Evolutionary conservation across 139 green algal genomes (phyloP), one percentile per base, ranked within the genome.

Genomic region (Microglena sp.): DNA sequence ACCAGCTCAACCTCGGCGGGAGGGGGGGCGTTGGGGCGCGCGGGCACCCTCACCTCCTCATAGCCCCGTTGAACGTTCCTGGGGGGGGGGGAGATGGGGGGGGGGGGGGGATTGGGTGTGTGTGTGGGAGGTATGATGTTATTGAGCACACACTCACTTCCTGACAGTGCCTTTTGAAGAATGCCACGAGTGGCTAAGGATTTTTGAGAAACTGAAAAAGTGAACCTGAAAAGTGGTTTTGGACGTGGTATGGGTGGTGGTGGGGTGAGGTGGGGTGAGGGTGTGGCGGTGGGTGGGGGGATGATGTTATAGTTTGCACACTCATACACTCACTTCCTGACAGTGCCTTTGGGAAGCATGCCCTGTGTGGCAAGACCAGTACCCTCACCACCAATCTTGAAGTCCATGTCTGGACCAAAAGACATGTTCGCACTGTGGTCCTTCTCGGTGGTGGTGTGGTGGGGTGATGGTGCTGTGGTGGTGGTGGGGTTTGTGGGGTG

Each of bases 321-420:
- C n/a, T n/a, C n/a, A n/a, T 18, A 22, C 6, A 28, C 75, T 74
- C 68, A 82, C 80, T 81, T 87, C 45, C 85, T 71, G 0, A 30
- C 62, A 6, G 83, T 87, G 40, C 83, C 83, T 33, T 78, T 82
- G 11, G 85, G 85, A 30, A 92, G 72, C 0, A 66, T 69, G 7
- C 66, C 61, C 4, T 65, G 59, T 0, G 60, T 60, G 2, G 40
- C 62, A 26, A 70, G 15, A 3, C 58, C 61, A 3, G 59, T 70
- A 8, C 60, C 53, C 18, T 70, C 69, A 15, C 75, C 71, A 3
- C 69, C 83, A 2, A 88, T 46, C 45, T 73, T 62, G 64, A 88
- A 87, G 61, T 86, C 71, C 26, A 83, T 45, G 26, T 67, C 78
- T 34, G 70, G 75, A 1, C 66, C 66, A n/a, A 71, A 40, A 5